phyloP scores from a whole-genome alignment of 352 stramenopile species.

The Phytophthora aleatoria region DNA sequence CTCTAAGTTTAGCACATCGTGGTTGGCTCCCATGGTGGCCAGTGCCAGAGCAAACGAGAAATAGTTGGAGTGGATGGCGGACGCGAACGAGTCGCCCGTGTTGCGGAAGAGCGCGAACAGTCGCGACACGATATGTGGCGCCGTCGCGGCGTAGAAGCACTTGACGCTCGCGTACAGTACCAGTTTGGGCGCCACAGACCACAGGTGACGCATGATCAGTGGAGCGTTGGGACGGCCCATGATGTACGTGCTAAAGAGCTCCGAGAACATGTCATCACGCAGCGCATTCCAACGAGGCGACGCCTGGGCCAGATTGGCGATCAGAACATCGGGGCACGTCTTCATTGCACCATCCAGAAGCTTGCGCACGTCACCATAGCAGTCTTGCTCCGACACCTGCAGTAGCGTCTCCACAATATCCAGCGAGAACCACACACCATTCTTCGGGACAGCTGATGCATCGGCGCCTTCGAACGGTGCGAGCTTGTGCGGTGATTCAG shows the following conservation, averaged over 20 bases:
- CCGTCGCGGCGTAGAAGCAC: conserved; percentile 83
- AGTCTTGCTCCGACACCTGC: conserved; percentile 81
- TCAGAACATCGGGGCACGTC: conserved; percentile 83
- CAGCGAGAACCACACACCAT: conserved; percentile 88
- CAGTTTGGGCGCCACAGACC: conserved; percentile 85
- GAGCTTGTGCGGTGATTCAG: conserved; percentile 80
- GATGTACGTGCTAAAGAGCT: conserved; percentile 88
- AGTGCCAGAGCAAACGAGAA: conserved; percentile 87
- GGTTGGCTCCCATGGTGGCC: conserved; percentile 85
- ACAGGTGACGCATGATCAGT: conserved; percentile 88
- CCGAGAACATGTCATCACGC: conserved; percentile 87
- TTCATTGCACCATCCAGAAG: conserved; percentile 84
- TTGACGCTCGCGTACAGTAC: conserved; percentile 88
- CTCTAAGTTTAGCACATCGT: conserved; percentile 85
- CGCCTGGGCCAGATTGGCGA: conserved; percentile 83
- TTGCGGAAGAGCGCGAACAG: conserved; percentile 87
- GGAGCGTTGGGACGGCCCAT: conserved; percentile 85
- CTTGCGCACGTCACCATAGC: conserved; percentile 83
- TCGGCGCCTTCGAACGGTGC: conserved; percentile 88
- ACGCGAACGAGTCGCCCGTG: conserved; percentile 81
- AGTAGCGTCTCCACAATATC: conserved; percentile 84
- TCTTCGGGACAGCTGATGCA: conserved; percentile 81
- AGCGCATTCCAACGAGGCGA: conserved; percentile 81
- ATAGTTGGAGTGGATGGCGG: conserved; percentile 88
- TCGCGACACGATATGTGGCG: conserved; percentile 79